Base-by-base conservation (phyloP, 2,329 filamentous ascomycete species). In the Aspergillus thermomutatus region DNA sequence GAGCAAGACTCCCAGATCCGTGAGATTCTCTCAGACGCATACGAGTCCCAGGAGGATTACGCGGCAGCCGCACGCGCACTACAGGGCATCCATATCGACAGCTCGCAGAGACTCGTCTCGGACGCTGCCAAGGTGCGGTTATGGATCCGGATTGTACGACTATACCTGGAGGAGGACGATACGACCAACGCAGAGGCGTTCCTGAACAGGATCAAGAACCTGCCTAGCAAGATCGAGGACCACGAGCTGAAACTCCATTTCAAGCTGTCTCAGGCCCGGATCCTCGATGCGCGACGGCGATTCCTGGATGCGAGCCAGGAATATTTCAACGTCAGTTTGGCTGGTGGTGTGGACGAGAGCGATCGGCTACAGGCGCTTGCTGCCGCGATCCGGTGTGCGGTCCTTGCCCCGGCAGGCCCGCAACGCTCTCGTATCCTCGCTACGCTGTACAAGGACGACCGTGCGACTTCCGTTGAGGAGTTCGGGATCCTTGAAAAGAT, bases 401-500 rank as follows among this genome's bases (percentile, higher is more conserved):
- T 99, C 46, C 84, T 99, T 3, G 92, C 92, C 0, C 93, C 93
- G 1, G 94, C 94, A 0, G 94, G 94, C 0, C 94, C 94, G 0
- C 82, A 87, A 68, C 87, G 94, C 53, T 91, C 89, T 60, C 86
- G 90, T 49, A 87, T 88, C 46, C 83, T 99, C 19, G 91, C 87
- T 4, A 87, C 89, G 53, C 80, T 99, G 14, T 96, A 96, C 83
- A 96, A 96, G 75, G 94, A 99, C 74, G 94, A 97, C 63, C 85
- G 94, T 28, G 83, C 90, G 0, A 79, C 81, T 3, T 84, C 87
- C 50, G 83, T 94, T 2, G 84, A 88, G 31, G 91, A 97, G 75
- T 93, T 89, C 69, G 81, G 86, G 50, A 97, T 99, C 53, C 79
- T 99, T 14, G 94, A 97, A 79, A 97, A 97, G 80, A 97, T 99